Conservation (phyloP, 2,329 filamentous ascomycete genomes). For the Lasiodiplodia hormozganensis region DNA sequence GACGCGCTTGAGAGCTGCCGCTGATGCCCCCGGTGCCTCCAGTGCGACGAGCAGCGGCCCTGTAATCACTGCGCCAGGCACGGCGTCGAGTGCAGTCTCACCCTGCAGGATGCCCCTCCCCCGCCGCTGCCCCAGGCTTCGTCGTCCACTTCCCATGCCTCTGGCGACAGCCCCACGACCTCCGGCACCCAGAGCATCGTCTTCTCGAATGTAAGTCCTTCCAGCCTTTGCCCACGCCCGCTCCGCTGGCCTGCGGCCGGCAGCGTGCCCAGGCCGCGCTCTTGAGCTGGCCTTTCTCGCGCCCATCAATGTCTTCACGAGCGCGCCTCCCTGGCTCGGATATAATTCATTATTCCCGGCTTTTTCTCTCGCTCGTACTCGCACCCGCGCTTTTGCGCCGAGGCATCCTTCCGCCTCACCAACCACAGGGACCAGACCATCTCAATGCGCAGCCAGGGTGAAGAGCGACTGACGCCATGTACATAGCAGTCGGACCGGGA, state of each 20-base stretch:
- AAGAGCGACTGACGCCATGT: neutral
- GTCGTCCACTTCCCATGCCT: constrained; percentile 25
- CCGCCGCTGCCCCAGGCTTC: constrained; percentile 18
- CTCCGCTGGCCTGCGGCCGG: neutral
- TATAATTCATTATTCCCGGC: constrained; percentile 17
- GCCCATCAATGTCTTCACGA: constrained; percentile 15
- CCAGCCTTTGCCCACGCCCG: neutral
- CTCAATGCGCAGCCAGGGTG: neutral
- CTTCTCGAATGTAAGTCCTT: constrained; percentile 26
- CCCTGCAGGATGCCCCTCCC: constrained; percentile 16
- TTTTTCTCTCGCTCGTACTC: neutral
- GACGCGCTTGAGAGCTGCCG: constrained; percentile 1
- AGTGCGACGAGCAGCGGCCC: constrained; percentile 49
- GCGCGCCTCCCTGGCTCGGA: constrained; percentile 6
- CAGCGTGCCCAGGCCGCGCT: neutral
- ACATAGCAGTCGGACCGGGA: constrained; percentile 17
- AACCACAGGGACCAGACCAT: neutral
- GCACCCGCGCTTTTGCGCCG: neutral
- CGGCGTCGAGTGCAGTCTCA: constrained; percentile 45
- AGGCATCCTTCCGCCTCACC: neutral
- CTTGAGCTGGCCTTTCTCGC: neutral
- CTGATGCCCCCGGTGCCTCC: constrained; percentile 12
- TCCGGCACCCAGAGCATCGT: constrained; percentile 14
- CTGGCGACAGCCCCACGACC: constrained; percentile 25
- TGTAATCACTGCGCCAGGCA: constrained; percentile 48